Evolutionary conservation across 352 stramenopile species (phyloP).

Genomic region (Phytophthora pseudosyringae): DNA sequence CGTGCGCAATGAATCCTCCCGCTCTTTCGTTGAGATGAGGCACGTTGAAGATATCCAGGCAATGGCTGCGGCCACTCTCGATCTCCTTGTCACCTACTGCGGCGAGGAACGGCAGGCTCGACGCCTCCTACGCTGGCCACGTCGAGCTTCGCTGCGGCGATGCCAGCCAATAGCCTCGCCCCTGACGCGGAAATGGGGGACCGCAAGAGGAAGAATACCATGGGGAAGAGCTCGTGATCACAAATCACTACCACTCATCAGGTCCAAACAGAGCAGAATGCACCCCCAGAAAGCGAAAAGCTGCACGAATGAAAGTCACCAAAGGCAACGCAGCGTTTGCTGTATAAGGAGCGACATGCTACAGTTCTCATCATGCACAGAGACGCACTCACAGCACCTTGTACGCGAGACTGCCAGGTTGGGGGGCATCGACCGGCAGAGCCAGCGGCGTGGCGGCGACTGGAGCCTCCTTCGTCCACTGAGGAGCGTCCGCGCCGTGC

Average conservation of each 20-base stretch:
- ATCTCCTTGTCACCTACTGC: conserved; percentile 1
- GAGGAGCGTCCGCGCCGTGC: conserved; percentile 11
- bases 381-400: conserved; percentile 33
- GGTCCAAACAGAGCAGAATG: neutral
- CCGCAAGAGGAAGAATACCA: neutral
- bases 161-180: conserved; percentile 8
- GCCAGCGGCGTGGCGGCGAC: conserved; percentile 14
- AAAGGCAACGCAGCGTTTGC: conserved; percentile 6
- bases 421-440: conserved; percentile 9
- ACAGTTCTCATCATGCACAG: conserved; percentile 5
- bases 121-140: neutral
- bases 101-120: neutral
- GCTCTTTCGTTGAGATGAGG: conserved; percentile 15
- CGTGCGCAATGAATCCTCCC: conserved; percentile 1
- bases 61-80: neutral
- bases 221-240: conserved; percentile 4
- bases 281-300: conserved; percentile 1
- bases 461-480: conserved; percentile 3
- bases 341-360: conserved; percentile 3
- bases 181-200: neutral
- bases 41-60: conserved; percentile 19
- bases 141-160: conserved; percentile 2
- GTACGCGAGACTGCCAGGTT: conserved; percentile 23
- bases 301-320: conserved; percentile 1
- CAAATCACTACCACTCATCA: conserved; percentile 11